phyloP scores from a whole-genome alignment of 2,329 filamentous ascomycete genomes.

The Beauveria caledonica region DNA sequence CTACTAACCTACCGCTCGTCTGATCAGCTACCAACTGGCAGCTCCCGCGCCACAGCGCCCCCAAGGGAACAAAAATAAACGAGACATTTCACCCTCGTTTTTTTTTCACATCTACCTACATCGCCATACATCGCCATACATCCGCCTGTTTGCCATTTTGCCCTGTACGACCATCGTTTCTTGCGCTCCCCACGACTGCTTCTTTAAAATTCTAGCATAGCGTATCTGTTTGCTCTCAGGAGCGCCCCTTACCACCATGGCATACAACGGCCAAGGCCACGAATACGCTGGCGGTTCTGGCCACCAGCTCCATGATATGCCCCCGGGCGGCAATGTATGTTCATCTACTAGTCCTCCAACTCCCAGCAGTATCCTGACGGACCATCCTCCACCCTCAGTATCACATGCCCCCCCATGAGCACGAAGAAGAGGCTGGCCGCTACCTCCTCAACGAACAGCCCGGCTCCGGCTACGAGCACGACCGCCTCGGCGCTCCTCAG shows the following conservation, averaged over 20 bases:
- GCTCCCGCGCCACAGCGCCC: background rate
- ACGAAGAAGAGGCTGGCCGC: constrained; percentile 51
- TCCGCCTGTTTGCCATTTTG: background rate
- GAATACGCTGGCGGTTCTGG: constrained; percentile 44
- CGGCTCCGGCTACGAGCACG: constrained; percentile 44
- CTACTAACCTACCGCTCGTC: background rate
- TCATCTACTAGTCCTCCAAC: background rate
- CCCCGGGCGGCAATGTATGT: constrained; percentile 52
- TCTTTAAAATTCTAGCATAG: background rate
- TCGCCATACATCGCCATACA: background rate
- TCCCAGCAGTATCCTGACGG: background rate
- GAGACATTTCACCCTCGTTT: background rate
- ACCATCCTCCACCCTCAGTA: constrained; percentile 33
- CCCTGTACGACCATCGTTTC: background rate
- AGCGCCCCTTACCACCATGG: constrained; percentile 30
- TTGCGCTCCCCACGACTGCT: background rate
- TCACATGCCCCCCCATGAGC: constrained; percentile 48
- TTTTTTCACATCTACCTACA: background rate
- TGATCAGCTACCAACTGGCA: background rate
- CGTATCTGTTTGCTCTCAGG: background rate
- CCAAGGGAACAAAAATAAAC: background rate
- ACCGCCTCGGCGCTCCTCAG: constrained; percentile 48
- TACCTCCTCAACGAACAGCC: constrained; percentile 47
- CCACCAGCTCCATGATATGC: constrained; percentile 60
- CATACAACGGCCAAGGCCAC: constrained; percentile 55